Percentiles rank a stretch among this genome's conserved stretches.
These are phyloP conservation scores for Fusarium temperatum DNA, from an alignment of 2,329 filamentous ascomycete genomes.

Conservation along the genomic window DNA sequence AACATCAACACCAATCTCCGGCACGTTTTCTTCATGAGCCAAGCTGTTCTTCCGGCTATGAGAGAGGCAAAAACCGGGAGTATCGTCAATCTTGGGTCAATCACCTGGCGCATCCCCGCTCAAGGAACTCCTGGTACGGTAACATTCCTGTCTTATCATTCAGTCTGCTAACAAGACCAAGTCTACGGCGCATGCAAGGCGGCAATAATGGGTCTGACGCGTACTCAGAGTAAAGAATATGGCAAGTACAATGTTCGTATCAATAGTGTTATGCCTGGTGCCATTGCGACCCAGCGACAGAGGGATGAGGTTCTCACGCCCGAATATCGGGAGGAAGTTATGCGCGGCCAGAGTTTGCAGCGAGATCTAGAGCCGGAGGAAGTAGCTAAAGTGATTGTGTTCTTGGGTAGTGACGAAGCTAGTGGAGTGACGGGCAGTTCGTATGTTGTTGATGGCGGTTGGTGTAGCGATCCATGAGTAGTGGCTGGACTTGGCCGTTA, in stretches of 20 bases:
- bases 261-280: constrained; percentile 60
- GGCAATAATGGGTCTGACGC: constrained; percentile 64
- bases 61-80: constrained; percentile 51
- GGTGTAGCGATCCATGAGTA: constrained; percentile 36
- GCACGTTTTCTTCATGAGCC: constrained; percentile 71
- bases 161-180: not conserved
- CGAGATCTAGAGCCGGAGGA: constrained; percentile 53
- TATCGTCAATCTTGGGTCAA: constrained; percentile 64
- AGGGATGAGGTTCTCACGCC: constrained; percentile 54
- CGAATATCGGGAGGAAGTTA: constrained; percentile 51
- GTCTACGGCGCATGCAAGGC: constrained; percentile 63
- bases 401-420: constrained; percentile 56
- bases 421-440: constrained; percentile 56
- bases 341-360: constrained; percentile 54
- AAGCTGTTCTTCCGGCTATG: constrained; percentile 74
- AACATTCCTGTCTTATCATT: fast-evolving
- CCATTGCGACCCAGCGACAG: constrained; percentile 57
- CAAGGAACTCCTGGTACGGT: constrained; percentile 49
- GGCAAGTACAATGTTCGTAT: constrained; percentile 57
- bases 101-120: constrained; percentile 56
- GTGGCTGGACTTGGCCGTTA: too few relatives aligned
- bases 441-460: constrained; percentile 48
- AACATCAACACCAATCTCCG: constrained; percentile 57
- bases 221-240: constrained; percentile 64
- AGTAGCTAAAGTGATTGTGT: constrained; percentile 57